Evolutionary conservation across 2,329 filamentous ascomycete genomes (phyloP).

Genomic region (Davidsoniella neocaledoniae): DNA sequence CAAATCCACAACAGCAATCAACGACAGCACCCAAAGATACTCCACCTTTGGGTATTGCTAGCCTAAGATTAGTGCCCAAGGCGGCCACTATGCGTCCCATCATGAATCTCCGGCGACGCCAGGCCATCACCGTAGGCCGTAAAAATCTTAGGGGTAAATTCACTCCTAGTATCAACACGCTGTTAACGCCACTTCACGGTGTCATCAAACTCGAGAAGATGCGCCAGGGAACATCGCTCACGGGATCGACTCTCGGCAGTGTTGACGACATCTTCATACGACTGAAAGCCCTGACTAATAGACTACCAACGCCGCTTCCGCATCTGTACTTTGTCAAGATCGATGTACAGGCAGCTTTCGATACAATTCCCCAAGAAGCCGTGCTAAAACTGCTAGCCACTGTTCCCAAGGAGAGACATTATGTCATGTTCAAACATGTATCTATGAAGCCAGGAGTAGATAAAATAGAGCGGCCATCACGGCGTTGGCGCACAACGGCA

Average conservation of each 20-base stretch:
- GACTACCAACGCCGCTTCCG: constrained; percentile 26
- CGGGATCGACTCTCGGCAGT: constrained; percentile 72
- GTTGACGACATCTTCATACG: constrained; percentile 63
- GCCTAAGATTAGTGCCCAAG: constrained; percentile 72
- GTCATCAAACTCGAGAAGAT: constrained; percentile 59
- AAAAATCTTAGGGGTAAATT: constrained; percentile 17
- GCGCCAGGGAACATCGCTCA: constrained; percentile 31
- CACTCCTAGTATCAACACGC: constrained; percentile 25
- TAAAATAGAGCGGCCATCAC: constrained; percentile 23
- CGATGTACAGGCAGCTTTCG: constrained; percentile 84
- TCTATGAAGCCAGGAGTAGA: constrained; percentile 41
- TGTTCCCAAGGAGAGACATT: constrained; percentile 40
- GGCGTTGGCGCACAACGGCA: constrained; percentile 38
- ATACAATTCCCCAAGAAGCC: constrained; percentile 74
- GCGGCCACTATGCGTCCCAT: constrained; percentile 61
- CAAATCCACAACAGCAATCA: too few species aligned
- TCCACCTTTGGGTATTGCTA: constrained; percentile 51
- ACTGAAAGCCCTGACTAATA: constrained; percentile 50
- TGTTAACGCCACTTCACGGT: constrained; percentile 57
- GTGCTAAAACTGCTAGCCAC: constrained; percentile 49
- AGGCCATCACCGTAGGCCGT: constrained; percentile 41
- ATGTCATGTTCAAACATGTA: constrained; percentile 57
- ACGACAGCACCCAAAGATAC: too few species aligned
- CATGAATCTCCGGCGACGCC: constrained; percentile 61
- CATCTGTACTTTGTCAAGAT: constrained; percentile 77